Conservation (phyloP, 352 stramenopile species). For the Globisporangium megalacanthum region DNA sequence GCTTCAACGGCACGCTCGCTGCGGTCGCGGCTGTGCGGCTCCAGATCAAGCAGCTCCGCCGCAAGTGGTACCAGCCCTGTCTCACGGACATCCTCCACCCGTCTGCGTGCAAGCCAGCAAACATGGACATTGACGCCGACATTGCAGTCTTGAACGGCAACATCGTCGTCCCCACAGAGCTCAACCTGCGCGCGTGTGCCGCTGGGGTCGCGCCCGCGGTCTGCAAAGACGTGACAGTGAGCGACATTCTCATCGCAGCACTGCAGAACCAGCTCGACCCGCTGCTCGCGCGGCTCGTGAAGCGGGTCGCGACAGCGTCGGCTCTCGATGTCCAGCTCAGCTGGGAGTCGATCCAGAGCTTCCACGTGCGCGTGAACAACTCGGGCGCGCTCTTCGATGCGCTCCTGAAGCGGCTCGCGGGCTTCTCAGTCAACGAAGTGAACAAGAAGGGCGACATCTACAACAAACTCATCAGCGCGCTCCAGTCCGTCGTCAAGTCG, state of each 20-base stretch:
- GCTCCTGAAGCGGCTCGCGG: not conserved
- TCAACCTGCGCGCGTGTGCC: slow-evolving; percentile 11
- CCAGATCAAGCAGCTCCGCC: slow-evolving; percentile 21
- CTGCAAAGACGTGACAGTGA: slow-evolving; percentile 28
- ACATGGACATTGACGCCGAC: slow-evolving; percentile 16
- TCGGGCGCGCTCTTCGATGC: slow-evolving; percentile 1
- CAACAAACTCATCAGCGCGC: slow-evolving; percentile 5
- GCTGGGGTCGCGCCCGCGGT: slow-evolving; percentile 11
- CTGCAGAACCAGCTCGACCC: slow-evolving; percentile 17
- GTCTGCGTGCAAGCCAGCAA: slow-evolving; percentile 13
- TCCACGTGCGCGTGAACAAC: slow-evolving; percentile 4
- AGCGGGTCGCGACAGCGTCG: slow-evolving; percentile 32
- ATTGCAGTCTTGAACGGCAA: slow-evolving; percentile 20
- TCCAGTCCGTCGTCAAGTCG: slow-evolving; percentile 4
- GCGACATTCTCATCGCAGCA: slow-evolving; percentile 22
- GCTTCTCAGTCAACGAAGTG: slow-evolving; percentile 5
- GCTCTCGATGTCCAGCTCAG: slow-evolving; percentile 23
- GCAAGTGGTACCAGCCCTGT: slow-evolving; percentile 36
- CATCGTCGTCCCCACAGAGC: slow-evolving; percentile 3
- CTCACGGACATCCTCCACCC: slow-evolving; percentile 26
- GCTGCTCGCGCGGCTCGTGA: slow-evolving; percentile 25
- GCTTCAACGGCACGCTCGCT: slow-evolving; percentile 24
- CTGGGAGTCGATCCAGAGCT: slow-evolving; percentile 21
- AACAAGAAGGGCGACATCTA: slow-evolving; percentile 11
- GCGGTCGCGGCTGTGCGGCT: slow-evolving; percentile 7